These are phyloP conservation scores for Pisolithus albus DNA, from an alignment of 768 basidiomycete genomes.

Conservation along the genomic window DNA sequence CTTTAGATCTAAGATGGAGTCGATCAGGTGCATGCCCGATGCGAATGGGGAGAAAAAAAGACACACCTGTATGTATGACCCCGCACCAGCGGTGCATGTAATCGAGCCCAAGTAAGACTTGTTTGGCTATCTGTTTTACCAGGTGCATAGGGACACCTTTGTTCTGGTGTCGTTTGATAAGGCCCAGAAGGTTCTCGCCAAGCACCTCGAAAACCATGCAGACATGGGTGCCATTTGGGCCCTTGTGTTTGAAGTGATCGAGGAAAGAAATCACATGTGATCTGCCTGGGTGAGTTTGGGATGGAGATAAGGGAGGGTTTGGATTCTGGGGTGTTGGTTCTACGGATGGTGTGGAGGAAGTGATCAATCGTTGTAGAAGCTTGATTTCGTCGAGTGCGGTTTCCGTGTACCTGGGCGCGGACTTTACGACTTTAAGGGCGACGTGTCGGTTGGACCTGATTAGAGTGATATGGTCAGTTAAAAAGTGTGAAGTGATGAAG, in stretches of 20 bases:
- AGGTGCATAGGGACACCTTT: conserved; percentile 92
- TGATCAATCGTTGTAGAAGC: conserved; percentile 90
- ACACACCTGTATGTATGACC: conserved; percentile 86
- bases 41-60: neutral
- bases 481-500: neutral
- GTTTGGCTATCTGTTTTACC: conserved; percentile 95
- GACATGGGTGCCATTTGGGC: conserved; percentile 94
- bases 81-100: conserved; percentile 98
- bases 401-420: conserved; percentile 93
- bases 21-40: conserved; percentile 2
- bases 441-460: conserved; percentile 90
- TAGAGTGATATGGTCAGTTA: conserved; percentile 11
- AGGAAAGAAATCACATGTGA: conserved; percentile 96
- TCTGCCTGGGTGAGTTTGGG: conserved; percentile 77
- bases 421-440: conserved; percentile 98
- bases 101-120: conserved; percentile 89
- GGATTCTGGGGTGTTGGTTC: conserved; percentile 43
- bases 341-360: conserved; percentile 58
- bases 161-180: conserved; percentile 98
- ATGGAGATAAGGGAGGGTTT: conserved; percentile 43
- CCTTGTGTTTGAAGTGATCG: conserved; percentile 95
- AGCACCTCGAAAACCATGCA: conserved; percentile 99
- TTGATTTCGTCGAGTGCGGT: conserved; percentile 99
- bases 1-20: conserved; percentile 63
- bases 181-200: conserved; percentile 90